These are phyloP conservation scores for Penicillium pancosmium DNA, from an alignment of 495 filamentous ascomycete genomes.

Conservation along the genomic window DNA sequence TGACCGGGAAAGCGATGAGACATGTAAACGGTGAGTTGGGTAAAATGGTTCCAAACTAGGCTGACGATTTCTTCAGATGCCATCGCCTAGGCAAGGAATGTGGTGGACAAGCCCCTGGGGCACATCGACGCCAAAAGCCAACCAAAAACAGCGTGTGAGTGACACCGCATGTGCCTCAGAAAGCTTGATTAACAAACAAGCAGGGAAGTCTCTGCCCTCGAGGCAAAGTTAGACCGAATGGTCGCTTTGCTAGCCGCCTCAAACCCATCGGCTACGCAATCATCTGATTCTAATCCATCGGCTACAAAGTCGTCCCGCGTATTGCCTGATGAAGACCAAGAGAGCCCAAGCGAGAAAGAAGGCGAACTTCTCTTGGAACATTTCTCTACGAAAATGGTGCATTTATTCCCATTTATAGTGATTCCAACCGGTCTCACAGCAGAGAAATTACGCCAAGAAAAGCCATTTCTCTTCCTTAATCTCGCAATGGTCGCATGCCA, in stretches of 20 bases:
- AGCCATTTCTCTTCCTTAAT: conserved; percentile 40
- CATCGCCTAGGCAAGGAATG: conserved; percentile 30
- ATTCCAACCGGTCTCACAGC: conserved; percentile 30
- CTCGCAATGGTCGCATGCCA: conserved; percentile 41
- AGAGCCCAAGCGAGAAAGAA: conserved; percentile 6
- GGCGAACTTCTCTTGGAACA: conserved; percentile 15
- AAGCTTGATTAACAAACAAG: not conserved
- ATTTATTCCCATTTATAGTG: conserved; percentile 43
- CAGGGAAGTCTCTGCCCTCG: conserved; percentile 15
- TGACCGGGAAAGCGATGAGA: conserved; percentile 20
- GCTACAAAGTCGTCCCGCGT: conserved; percentile 1
- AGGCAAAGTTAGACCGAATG: conserved; percentile 31
- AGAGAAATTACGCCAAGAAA: conserved; percentile 30
- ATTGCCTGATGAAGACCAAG: not conserved
- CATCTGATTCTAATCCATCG: conserved; percentile 8
- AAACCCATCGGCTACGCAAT: conserved; percentile 7
- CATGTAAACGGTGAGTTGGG: conserved; percentile 27
- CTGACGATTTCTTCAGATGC: conserved; percentile 19
- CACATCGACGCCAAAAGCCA: conserved; percentile 23
- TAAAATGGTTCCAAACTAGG: not conserved
- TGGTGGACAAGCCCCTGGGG: conserved; percentile 23
- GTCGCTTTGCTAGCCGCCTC: conserved; percentile 27
- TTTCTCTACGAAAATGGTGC: conserved; percentile 23
- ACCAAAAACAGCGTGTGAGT: conserved; percentile 14
- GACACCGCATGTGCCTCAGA: not conserved